These are phyloP conservation scores for Lentinula raphanica DNA, from an alignment of 768 basidiomycete genomes.

Conservation along the genomic window DNA sequence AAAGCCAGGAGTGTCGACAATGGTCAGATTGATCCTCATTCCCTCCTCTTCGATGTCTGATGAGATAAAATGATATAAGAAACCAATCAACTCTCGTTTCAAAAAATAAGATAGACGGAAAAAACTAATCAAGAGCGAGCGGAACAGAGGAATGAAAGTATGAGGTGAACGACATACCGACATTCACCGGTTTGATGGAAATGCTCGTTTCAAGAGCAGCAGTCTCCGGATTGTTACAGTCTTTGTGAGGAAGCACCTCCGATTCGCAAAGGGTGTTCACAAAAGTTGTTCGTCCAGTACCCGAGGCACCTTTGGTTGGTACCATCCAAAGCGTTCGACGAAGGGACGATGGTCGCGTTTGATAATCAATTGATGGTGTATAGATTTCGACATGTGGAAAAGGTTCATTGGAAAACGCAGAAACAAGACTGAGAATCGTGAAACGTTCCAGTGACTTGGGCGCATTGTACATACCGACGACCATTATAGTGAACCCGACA, in stretches of 20 bases:
- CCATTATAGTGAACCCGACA: conserved; percentile 85
- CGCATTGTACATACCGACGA: conserved; percentile 60
- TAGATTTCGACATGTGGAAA: too few species aligned
- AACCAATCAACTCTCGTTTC: not conserved
- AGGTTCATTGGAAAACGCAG: too few species aligned
- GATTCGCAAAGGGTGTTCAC: conserved; percentile 89
- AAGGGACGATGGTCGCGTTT: too few species aligned
- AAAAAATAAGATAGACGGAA: too few species aligned
- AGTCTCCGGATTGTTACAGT: conserved; percentile 53
- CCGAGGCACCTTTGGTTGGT: conserved; percentile 63
- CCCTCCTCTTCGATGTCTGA: conserved; percentile 82
- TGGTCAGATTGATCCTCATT: conserved; percentile 81
- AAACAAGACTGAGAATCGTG: too few species aligned
- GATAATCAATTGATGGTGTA: too few species aligned
- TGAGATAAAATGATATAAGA: not conserved
- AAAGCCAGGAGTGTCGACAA: conserved; percentile 92
- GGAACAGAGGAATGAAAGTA: not conserved
- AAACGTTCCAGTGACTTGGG: not conserved
- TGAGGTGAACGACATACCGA: conserved; percentile 41
- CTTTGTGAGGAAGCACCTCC: conserved; percentile 67
- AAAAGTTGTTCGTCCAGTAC: conserved; percentile 84
- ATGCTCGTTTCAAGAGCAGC: conserved; percentile 78
- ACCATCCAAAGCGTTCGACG: not conserved
- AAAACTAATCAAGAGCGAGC: not conserved
- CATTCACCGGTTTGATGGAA: conserved; percentile 75